These are phyloP conservation scores for Lachancea fermentati DNA, from an alignment of 805 yeast species.

Conservation along the genomic window DNA sequence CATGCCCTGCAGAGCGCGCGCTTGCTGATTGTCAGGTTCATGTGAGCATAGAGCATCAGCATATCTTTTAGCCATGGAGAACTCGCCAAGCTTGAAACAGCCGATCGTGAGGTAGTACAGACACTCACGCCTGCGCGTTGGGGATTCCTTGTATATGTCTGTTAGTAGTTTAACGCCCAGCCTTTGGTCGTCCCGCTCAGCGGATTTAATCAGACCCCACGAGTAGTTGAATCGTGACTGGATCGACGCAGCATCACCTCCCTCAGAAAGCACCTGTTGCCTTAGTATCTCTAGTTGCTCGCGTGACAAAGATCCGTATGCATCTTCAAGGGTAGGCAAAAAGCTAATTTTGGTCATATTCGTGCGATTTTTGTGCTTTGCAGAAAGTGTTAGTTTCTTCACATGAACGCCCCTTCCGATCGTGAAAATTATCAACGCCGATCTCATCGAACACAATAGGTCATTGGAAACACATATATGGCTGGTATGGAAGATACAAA, in stretches of 20 bases:
- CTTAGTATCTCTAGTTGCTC: conserved; percentile 73
- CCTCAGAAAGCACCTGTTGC: conserved; percentile 73
- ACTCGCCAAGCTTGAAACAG: conserved; percentile 83
- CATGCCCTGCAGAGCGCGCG: conserved; percentile 59
- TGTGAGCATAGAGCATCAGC: conserved; percentile 67
- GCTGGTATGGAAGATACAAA: conserved; percentile 35
- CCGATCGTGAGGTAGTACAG: conserved; percentile 85
- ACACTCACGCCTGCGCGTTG: conserved; percentile 82
- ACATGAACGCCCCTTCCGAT: conserved; percentile 1
- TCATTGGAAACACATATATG: neutral
- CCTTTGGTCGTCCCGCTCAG: conserved; percentile 55
- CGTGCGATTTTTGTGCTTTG: too few species aligned
- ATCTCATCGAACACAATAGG: neutral
- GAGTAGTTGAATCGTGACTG: conserved; percentile 92
- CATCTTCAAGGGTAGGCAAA: conserved; percentile 30
- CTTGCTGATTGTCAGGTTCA: conserved; percentile 85
- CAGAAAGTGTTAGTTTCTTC: conserved; percentile 1
- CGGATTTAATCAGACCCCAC: conserved; percentile 88
- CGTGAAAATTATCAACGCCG: neutral
- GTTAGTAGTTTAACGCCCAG: conserved; percentile 75
- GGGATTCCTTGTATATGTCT: conserved; percentile 64
- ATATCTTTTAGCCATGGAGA: conserved; percentile 77
- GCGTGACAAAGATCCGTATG: conserved; percentile 47
- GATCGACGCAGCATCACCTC: conserved; percentile 63
- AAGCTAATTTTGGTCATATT: conserved; percentile 24